Percentiles rank a stretch among this genome's conserved stretches.
Evolutionary conservation across 2,329 filamentous ascomycete genomes (phyloP).

Genomic region (Aspergillus carbonarius): DNA sequence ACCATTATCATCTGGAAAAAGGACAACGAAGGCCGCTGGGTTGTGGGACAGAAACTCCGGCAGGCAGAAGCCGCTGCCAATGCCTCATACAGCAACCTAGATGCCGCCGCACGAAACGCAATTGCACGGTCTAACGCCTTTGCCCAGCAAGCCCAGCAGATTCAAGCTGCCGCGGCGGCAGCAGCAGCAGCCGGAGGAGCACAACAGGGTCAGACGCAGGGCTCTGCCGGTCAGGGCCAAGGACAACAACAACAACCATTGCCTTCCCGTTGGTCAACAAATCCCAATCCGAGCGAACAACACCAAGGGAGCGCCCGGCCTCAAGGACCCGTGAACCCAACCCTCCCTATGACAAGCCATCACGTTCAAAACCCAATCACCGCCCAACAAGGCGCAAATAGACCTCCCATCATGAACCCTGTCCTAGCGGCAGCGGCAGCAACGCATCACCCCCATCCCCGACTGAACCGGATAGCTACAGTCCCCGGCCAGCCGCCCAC

Average conservation of each 20-base stretch:
- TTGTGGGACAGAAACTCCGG: constrained; percentile 69
- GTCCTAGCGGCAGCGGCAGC: not conserved
- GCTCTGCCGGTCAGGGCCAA: not conserved
- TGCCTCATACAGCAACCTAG: constrained; percentile 23
- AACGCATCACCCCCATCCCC: not conserved
- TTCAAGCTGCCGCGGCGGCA: not conserved
- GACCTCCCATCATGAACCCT: not conserved
- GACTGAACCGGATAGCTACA: not conserved
- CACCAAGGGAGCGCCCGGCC: not conserved
- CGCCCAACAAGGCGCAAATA: constrained; percentile 9
- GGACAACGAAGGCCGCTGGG: constrained; percentile 82
- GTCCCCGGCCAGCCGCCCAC: constrained; percentile 32
- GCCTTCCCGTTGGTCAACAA: not conserved
- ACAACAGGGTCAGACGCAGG: not conserved
- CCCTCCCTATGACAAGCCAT: not conserved
- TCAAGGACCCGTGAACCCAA: constrained; percentile 15
- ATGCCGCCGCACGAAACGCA: not conserved
- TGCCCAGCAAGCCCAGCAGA: constrained; percentile 14
- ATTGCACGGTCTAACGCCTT: constrained; percentile 14
- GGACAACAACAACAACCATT: not conserved
- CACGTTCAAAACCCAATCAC: constrained; percentile 24
- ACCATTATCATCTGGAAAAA: constrained; percentile 93
- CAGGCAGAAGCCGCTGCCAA: constrained; percentile 56
- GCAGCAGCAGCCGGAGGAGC: not conserved
- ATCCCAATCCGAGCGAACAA: not conserved